phyloP scores from a whole-genome alignment of 2,329 filamentous ascomycete species.

The Talaromyces islandicus region DNA sequence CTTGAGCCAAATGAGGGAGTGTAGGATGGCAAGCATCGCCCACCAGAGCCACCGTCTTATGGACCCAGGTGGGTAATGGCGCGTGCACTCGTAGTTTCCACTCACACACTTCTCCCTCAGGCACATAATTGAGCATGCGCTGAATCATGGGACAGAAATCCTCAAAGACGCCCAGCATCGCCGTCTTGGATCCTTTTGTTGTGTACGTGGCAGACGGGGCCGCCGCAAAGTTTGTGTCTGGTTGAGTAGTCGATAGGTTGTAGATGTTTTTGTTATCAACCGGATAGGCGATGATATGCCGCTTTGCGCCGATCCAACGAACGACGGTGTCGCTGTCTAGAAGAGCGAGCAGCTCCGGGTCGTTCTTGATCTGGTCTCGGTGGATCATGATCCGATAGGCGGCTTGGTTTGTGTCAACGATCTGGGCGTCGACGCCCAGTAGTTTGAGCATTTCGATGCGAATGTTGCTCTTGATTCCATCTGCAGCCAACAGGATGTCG shows the following conservation, averaged over 20 bases:
- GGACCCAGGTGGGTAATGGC: constrained; percentile 57
- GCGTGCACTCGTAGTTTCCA: constrained; percentile 60
- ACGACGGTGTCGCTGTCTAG: constrained; percentile 53
- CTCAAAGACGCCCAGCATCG: constrained; percentile 54
- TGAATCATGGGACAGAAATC: constrained; percentile 59
- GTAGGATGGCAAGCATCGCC: constrained; percentile 59
- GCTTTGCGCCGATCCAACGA: constrained; percentile 60
- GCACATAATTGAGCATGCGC: constrained; percentile 55
- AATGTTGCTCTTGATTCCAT: constrained; percentile 49
- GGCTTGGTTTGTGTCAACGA: constrained; percentile 46
- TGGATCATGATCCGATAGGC: constrained; percentile 52
- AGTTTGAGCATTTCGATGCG: constrained; percentile 37
- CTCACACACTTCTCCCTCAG: constrained; percentile 60
- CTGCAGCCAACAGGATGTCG: constrained; percentile 49
- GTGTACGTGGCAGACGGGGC: constrained; percentile 58
- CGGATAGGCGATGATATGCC: constrained; percentile 64
- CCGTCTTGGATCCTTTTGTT: constrained; percentile 54
- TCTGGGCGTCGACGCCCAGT: constrained; percentile 32
- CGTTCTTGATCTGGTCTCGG: constrained; percentile 38
- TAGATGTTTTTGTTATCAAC: constrained; percentile 59
- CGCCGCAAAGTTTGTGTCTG: constrained; percentile 54
- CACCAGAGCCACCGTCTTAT: constrained; percentile 31
- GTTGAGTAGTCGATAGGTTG: constrained; percentile 60
- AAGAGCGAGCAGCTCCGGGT: constrained; percentile 50
- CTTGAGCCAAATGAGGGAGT: constrained; percentile 60